These are phyloP conservation scores for Fusarium verticillioides DNA, from an alignment of 2,329 filamentous ascomycete species.

Conservation along the genomic window DNA sequence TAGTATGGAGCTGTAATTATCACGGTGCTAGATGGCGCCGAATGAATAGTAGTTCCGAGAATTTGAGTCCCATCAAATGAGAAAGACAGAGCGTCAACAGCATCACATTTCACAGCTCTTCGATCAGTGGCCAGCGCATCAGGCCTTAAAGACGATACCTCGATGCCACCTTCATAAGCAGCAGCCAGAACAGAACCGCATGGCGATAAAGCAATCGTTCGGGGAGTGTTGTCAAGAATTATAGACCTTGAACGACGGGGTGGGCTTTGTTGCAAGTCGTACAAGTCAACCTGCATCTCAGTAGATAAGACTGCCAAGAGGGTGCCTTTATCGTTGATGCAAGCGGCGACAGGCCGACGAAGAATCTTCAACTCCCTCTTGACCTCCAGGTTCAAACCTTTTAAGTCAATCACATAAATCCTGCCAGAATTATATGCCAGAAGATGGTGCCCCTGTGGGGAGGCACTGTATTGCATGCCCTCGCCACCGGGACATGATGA, in stretches of 20 bases:
- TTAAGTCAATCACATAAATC: slow-evolving; percentile 81
- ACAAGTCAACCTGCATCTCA: slow-evolving; percentile 88
- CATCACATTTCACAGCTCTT: slow-evolving; percentile 81
- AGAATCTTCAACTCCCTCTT: slow-evolving; percentile 83
- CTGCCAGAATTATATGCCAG: slow-evolving; percentile 87
- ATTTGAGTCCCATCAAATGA: slow-evolving; percentile 83
- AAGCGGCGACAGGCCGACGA: slow-evolving; percentile 78
- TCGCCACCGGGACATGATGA: slow-evolving; percentile 86
- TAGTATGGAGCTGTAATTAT: slow-evolving; percentile 84
- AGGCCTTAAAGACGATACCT: slow-evolving; percentile 80
- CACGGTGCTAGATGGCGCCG: slow-evolving; percentile 74
- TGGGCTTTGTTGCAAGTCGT: slow-evolving; percentile 72
- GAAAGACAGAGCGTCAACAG: slow-evolving; percentile 78
- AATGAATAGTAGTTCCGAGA: slow-evolving; percentile 77
- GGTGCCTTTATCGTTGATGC: slow-evolving; percentile 81
- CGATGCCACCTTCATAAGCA: slow-evolving; percentile 88
- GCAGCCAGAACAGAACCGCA: slow-evolving; percentile 85
- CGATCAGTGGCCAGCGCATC: slow-evolving; percentile 73
- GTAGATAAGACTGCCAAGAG: slow-evolving; percentile 83
- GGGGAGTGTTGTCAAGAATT: slow-evolving; percentile 80
- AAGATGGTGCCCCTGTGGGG: slow-evolving; percentile 77
- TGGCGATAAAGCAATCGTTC: slow-evolving; percentile 82
- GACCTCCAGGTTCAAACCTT: slow-evolving; percentile 68
- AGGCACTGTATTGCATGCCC: slow-evolving; percentile 85
- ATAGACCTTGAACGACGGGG: slow-evolving; percentile 79